Base-by-base conservation (phyloP, 106 monocot species). In the Dioscorea dumetorum region DNA sequence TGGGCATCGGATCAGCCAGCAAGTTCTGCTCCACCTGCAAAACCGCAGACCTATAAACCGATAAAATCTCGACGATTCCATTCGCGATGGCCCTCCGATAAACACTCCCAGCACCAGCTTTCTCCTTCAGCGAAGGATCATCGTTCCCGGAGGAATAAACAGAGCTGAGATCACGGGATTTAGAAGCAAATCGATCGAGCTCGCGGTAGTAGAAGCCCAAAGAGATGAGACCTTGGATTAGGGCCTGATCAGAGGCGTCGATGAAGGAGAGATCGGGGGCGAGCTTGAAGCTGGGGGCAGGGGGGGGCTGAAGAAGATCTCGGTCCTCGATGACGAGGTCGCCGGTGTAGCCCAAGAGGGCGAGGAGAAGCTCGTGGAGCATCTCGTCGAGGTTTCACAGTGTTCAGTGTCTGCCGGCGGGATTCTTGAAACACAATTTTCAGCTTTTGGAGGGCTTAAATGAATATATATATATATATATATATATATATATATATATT, bases 341-440 rank as follows among this genome's bases (percentile, higher is more conserved):
- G 13, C 97, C 97, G 8, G 92, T 99, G 83, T 76, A 87, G 3
- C 97, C 92, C 0, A 92, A 57, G 9, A 99, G 83, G 49, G 92
- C 80, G 17, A 99, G 78, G 28, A 92, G 80, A n/a, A 99, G 66
- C 81, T 99, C 97, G 84, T 93, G 97, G n/a, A 99, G 89, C 97
- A 99, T 99, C 35, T 20, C 62, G 12, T 34, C 60, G 31, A 5
- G 41, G 41, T 5, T 41, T 41, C 41, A 8, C 41, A 41, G 41
- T 41, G 41, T 10, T 10, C 41, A 41, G 41, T 41, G 41, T 10
- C 3, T 8, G 41, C 41, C 41, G 41, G 41, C 41, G 41, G 41
- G 41, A 41, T 41, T 41, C 6, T 41, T 41, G 6, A 3, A 41
- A 41, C 41, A 41, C 6, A 41, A 41, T 41, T 41, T 41, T 41